Base-by-base conservation (phyloP, 306 rosid genomes). In the Cicer judaicum region DNA sequence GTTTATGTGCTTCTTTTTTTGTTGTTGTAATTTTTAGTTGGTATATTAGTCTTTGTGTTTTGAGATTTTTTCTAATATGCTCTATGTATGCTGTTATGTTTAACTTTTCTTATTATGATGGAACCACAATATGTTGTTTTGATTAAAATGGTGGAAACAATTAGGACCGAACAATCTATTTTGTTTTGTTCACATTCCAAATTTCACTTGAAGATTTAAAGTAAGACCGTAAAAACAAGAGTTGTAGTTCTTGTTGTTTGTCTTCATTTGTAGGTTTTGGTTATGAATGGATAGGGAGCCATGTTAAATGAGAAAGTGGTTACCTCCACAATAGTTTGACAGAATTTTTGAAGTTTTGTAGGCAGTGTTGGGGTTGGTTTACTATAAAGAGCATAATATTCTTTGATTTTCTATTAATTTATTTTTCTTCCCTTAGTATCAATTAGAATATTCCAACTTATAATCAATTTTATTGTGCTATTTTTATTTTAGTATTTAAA, bases 261-360 rank as follows among this genome's bases (percentile, higher is more conserved):
- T 71, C 49, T 12, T 41, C 55, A 18, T 12, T 11, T 50, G 7
- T 38, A 40, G 4, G 18, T 78, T 70, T 34, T 49, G 40, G 21
- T 21, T 65, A 63, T 70, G 11, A 70, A 70, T 50, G 66, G 39
- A 40, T 7, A 13, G 15, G 36, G 55, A 24, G 49, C 4, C 66
- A 60, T 60, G 13, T 4, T 46, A 78, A 69, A 6, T 39, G 71
- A 40, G 41, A 16, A 60, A 70, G 75, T 59, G 76, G 54, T 36
- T 50, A 29, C 9, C 66, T 78, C 12, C 47, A 14, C 4, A n/a
- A 42, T 14, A 50, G 77, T 49, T 70, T 41, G 60, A 11, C 63
- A 5, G 63, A 10, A 52, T 47, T 59, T 70, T 39, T 72, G 48
- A 16, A 68, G 54, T 66, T 59, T 43, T 2, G 9, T 62, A 49